Conservation (phyloP, 345 rosid species). For the Citrus reticulata region DNA sequence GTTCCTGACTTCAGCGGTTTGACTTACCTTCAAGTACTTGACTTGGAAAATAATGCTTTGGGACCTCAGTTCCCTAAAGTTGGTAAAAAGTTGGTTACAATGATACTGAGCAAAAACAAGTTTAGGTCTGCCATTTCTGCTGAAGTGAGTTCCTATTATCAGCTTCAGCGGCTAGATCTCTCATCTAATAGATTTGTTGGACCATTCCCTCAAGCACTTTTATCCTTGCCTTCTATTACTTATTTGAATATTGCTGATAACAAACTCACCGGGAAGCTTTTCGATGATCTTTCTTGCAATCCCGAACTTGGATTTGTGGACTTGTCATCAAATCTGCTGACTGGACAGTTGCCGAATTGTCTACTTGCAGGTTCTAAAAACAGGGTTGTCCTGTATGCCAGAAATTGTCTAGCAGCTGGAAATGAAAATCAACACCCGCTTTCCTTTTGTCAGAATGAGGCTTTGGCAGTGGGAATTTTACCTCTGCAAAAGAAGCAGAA, state of each 20-base stretch:
- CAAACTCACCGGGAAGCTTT: constrained; percentile 82
- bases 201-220: constrained; percentile 57
- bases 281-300: constrained; percentile 67
- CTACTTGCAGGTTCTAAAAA: constrained; percentile 45
- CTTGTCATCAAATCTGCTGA: constrained; percentile 78
- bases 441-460: constrained; percentile 73
- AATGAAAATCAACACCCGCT: constrained; percentile 59
- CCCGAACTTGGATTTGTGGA: constrained; percentile 53
- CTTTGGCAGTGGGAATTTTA: constrained; percentile 84
- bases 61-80: constrained; percentile 75
- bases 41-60: constrained; percentile 75
- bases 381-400: constrained; percentile 42
- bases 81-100: constrained; percentile 63
- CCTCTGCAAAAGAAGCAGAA: constrained; percentile 42
- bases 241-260: constrained; percentile 69
- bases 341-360: constrained; percentile 71
- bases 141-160: constrained; percentile 56
- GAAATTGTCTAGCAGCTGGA: constrained; percentile 58
- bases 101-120: constrained; percentile 75
- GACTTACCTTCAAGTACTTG: constrained; percentile 84
- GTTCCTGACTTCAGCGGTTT: constrained; percentile 68
- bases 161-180: constrained; percentile 76
- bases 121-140: constrained; percentile 74
- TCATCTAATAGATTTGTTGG: constrained; percentile 78
- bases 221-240: constrained; percentile 65